A percentile compares a stretch with the other conserved stretches of the same genome.
These are phyloP conservation scores for Cytidiella melzeri DNA, from an alignment of 768 basidiomycete genomes.

Conservation along the genomic window DNA sequence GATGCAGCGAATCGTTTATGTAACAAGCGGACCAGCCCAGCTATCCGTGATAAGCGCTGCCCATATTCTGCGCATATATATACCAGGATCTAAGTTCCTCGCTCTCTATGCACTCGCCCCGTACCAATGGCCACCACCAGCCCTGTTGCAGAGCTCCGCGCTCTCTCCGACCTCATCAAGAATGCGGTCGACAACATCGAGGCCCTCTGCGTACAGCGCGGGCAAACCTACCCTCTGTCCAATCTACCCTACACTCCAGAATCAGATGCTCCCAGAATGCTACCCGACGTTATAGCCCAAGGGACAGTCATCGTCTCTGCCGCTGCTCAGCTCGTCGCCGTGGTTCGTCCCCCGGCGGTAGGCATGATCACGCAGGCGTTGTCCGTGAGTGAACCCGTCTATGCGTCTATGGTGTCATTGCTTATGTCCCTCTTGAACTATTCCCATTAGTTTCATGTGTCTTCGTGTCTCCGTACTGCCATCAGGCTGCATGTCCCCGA, in stretches of 20 bases:
- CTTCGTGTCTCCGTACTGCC: slow-evolving; percentile 8
- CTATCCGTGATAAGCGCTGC: too few relatives aligned
- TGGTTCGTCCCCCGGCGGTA: slow-evolving; percentile 23
- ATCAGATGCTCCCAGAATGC: slow-evolving; percentile 25
- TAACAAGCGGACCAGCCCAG: too few relatives aligned
- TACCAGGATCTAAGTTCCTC: too few relatives aligned
- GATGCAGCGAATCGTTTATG: too few relatives aligned
- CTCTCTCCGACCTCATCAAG: slow-evolving; percentile 1
- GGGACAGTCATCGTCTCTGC: slow-evolving; percentile 28
- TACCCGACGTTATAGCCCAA: slow-evolving; percentile 25
- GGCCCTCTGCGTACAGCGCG: slow-evolving; percentile 14
- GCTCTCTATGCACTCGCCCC: too few relatives aligned
- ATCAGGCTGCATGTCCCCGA: slow-evolving; percentile 19
- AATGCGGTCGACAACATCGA: slow-evolving; percentile 20
- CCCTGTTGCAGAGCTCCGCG: slow-evolving; percentile 6
- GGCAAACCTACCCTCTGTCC: slow-evolving; percentile 22
- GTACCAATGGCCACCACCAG: neutral
- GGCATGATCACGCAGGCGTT: slow-evolving; percentile 12
- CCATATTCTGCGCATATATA: too few relatives aligned
- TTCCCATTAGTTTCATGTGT: slow-evolving; percentile 5
- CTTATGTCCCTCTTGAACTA: neutral
- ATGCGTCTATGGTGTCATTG: neutral
- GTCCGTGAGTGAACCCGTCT: slow-evolving; percentile 10
- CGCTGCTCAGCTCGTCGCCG: slow-evolving; percentile 28
- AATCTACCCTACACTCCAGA: slow-evolving; percentile 22